phyloP scores from a whole-genome alignment of 495 filamentous ascomycete species.

The Evansstolkia leycettana region DNA sequence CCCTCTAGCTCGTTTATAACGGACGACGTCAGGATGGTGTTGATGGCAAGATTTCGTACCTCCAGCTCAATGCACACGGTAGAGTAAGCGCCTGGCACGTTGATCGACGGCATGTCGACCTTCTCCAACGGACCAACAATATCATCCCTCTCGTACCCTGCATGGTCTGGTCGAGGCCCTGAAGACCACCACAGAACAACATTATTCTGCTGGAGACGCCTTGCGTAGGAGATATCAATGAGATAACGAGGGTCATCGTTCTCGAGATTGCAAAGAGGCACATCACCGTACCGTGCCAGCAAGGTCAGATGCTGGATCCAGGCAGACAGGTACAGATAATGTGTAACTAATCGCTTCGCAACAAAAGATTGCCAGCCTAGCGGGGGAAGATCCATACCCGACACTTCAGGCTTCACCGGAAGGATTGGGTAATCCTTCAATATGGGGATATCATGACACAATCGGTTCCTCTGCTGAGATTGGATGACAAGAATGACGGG shows the following conservation, averaged over 20 bases:
- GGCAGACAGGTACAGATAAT: constrained; percentile 79
- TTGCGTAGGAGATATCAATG: constrained; percentile 91
- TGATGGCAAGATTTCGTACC: constrained; percentile 89
- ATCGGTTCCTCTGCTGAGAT: constrained; percentile 66
- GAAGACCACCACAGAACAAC: constrained; percentile 98
- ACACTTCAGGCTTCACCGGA: constrained; percentile 63
- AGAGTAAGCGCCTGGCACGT: constrained; percentile 83
- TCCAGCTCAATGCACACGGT: constrained; percentile 96
- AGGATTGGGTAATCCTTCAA: constrained; percentile 78
- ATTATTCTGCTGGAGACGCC: constrained; percentile 80
- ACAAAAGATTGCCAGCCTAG: constrained; percentile 91
- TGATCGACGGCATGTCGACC: constrained; percentile 89
- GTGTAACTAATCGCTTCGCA: constrained; percentile 71
- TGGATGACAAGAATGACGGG: constrained; percentile 80
- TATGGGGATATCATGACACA: constrained; percentile 76
- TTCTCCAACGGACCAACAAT: constrained; percentile 70
- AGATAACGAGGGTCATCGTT: constrained; percentile 85
- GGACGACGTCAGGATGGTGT: constrained; percentile 92
- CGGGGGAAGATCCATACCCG: constrained; percentile 78
- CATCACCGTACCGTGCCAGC: constrained; percentile 81
- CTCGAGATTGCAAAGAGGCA: constrained; percentile 92
- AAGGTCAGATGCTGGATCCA: constrained; percentile 85
- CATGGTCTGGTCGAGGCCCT: constrained; percentile 80
- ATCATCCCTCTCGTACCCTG: constrained; percentile 91
- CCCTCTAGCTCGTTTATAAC: constrained; percentile 97